These are phyloP conservation scores for Ambrosia artemisiifolia DNA, from an alignment of 129 eudicot genomes.

Conservation along the genomic window DNA sequence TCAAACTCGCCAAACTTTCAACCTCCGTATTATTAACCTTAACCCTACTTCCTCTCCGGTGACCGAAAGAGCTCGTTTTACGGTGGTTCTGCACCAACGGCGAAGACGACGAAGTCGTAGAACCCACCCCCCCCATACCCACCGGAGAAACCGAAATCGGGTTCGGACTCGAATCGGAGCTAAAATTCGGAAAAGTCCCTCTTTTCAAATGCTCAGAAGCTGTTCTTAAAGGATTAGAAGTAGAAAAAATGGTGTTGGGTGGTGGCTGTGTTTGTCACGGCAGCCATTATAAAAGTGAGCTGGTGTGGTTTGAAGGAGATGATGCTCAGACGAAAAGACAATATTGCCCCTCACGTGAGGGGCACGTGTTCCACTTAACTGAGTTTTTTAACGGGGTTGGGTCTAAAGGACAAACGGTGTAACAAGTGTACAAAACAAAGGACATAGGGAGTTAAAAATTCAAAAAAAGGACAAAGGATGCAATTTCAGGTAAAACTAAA, in stretches of 20 bases:
- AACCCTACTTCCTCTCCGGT: not conserved
- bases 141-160: conserved; percentile 58
- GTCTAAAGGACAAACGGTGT: no score
- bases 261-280: no score
- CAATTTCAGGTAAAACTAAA: no score
- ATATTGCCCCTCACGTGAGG: no score
- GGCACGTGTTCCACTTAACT: no score
- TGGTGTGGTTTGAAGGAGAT: no score
- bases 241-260: conserved; percentile 78
- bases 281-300: no score
- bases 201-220: conserved; percentile 96
- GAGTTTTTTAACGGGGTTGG: no score
- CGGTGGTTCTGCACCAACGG: conserved; percentile 46
- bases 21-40: conserved; percentile 3
- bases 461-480: no score
- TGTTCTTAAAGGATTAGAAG: conserved; percentile 90
- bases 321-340: no score
- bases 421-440: no score
- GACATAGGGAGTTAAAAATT: no score
- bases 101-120: conserved; percentile 41
- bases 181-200: conserved; percentile 83
- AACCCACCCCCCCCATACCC: conserved; percentile 24
- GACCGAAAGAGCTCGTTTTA: conserved; percentile 38
- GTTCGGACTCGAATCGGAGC: conserved; percentile 35
- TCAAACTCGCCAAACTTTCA: conserved; percentile 58